Percentiles rank a stretch among this genome's conserved stretches.
Conservation (phyloP, 768 basidiomycete species). For the Hygrophoropsis aurantiaca region DNA sequence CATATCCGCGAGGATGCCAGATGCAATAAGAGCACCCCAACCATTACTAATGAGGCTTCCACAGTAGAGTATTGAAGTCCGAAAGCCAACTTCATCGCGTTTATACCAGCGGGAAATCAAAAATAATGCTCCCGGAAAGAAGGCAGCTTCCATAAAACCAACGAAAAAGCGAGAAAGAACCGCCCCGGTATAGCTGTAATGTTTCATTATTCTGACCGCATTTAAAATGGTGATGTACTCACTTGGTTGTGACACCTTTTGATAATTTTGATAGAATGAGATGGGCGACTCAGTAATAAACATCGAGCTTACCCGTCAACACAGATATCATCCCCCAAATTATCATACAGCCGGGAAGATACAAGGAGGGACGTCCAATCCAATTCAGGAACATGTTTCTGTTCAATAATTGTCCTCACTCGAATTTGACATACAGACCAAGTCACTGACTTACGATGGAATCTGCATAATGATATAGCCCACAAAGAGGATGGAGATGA, state of each 20-base stretch:
- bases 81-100: conserved; percentile 36
- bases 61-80: conserved; percentile 34
- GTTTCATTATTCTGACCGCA: neutral
- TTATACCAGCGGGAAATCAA: conserved; percentile 41
- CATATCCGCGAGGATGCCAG: conserved; percentile 43
- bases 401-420: neutral
- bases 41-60: conserved; percentile 45
- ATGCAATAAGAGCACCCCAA: conserved; percentile 44
- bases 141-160: conserved; percentile 36
- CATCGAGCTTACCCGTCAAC: conserved; percentile 30
- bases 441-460: conserved; percentile 8
- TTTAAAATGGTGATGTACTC: neutral
- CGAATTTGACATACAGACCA: too few species aligned
- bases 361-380: conserved; percentile 26
- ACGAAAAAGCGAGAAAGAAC: conserved; percentile 40
- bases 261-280: neutral
- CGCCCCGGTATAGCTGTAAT: conserved; percentile 16
- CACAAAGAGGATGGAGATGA: conserved; percentile 22
- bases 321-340: conserved; percentile 38
- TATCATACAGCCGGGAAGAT: conserved; percentile 22
- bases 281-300: neutral
- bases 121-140: conserved; percentile 29
- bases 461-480: conserved; percentile 28
- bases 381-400: conserved; percentile 33
- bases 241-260: conserved; percentile 3